Conservation (phyloP, 805 yeast genomes). For the Starmerella sp. region DNA sequence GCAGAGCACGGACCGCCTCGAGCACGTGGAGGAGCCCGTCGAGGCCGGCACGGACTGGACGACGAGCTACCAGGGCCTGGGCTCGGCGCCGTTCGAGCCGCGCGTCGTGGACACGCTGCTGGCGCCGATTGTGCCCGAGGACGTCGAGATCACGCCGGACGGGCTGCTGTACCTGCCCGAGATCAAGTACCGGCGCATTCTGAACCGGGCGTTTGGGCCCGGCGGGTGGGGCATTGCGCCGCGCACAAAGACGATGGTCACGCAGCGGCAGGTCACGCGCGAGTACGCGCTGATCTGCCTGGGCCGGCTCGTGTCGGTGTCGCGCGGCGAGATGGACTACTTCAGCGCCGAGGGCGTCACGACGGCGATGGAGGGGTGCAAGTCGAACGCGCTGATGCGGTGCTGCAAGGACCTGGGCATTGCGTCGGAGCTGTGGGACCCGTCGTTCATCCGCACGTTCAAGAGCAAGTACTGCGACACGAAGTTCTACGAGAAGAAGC, state of each 20-base stretch:
- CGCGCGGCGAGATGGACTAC: slow-evolving; percentile 92
- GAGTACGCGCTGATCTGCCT: slow-evolving; percentile 82
- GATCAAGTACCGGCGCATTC: slow-evolving; percentile 81
- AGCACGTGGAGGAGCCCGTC: slow-evolving; percentile 6
- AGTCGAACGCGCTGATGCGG: slow-evolving; percentile 92
- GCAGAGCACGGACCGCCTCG: slow-evolving; percentile 5
- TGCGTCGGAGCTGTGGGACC: slow-evolving; percentile 97
- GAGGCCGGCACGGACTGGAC: slow-evolving; percentile 52
- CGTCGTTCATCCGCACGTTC: slow-evolving; percentile 64
- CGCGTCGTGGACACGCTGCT: slow-evolving; percentile 50
- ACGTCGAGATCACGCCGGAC: slow-evolving; percentile 91
- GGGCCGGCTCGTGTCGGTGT: slow-evolving; percentile 80
- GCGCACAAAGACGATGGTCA: slow-evolving; percentile 69
- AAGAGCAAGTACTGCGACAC: slow-evolving; percentile 63
- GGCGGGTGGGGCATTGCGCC: slow-evolving; percentile 99
- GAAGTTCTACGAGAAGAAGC: slow-evolving; percentile 75
- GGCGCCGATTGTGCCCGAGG: slow-evolving; percentile 52
- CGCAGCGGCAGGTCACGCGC: slow-evolving; percentile 65
- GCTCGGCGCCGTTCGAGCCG: slow-evolving; percentile 59
- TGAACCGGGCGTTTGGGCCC: slow-evolving; percentile 90
- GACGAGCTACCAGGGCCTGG: slow-evolving; percentile 76
- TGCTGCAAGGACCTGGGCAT: slow-evolving; percentile 96
- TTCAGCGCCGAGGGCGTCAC: slow-evolving; percentile 78
- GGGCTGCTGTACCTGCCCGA: slow-evolving; percentile 88
- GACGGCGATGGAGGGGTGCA: slow-evolving; percentile 95